These are phyloP conservation scores for Mycena crocata DNA, from an alignment of 768 basidiomycete genomes.

Conservation along the genomic window DNA sequence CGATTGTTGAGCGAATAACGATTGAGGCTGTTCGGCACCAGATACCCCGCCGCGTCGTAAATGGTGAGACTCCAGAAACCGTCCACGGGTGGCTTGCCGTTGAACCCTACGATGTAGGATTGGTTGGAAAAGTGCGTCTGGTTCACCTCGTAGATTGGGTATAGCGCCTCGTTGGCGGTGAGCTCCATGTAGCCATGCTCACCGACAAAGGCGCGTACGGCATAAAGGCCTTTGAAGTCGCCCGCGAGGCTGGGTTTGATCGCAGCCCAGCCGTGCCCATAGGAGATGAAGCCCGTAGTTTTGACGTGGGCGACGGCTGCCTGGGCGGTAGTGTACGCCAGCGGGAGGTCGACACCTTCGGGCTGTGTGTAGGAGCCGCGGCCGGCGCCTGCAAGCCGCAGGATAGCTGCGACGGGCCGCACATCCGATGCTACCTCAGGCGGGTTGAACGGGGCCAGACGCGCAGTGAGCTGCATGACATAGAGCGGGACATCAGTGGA, in stretches of 20 bases:
- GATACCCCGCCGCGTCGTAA: conserved; percentile 17
- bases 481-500: background rate
- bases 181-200: conserved; percentile 12
- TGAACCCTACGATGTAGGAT: conserved; percentile 11
- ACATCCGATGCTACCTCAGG: conserved; percentile 1
- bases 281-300: no score
- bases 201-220: conserved; percentile 6
- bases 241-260: no score
- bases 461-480: conserved; percentile 19
- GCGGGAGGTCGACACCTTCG: conserved; percentile 13
- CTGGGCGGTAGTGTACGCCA: no score
- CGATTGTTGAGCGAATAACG: conserved; percentile 14
- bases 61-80: conserved; percentile 29
- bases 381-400: conserved; percentile 10
- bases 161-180: background rate
- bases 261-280: no score
- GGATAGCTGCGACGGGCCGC: background rate
- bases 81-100: conserved; percentile 14
- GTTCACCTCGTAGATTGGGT: conserved; percentile 4
- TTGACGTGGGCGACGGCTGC: no score
- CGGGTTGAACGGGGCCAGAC: conserved; percentile 12
- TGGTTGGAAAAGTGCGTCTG: background rate
- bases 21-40: conserved; percentile 10
- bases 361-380: background rate
- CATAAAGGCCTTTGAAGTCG: no score